Evolutionary conservation across 2,329 filamentous ascomycete genomes (phyloP), one percentile per base, ranked within the genome.

Genomic region (Hypoxylon sp.): DNA sequence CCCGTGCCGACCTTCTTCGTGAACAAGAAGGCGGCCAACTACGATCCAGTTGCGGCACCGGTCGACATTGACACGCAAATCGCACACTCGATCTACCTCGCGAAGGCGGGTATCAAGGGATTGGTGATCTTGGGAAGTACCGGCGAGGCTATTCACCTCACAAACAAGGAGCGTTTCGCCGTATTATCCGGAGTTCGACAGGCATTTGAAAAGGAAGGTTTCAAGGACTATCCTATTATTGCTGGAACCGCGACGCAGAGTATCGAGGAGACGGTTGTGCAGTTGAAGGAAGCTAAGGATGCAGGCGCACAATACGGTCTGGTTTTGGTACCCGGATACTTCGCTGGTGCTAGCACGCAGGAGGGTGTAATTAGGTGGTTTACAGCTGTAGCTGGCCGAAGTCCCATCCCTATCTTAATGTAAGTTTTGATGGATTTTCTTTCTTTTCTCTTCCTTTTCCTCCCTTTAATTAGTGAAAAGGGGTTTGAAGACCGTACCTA

Each of bases 1-100:
- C 80, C 80, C 16, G 79, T 85, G 32, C 83, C 83, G 20, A 87
- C 83, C 32, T 87, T 87, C 76, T 87, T 82, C 69, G 68, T 73
- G 19, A 30, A 66, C 44, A 64, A 62, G 59, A 55, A 64, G 27
- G 67, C 71, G 4, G 67, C 75, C 6, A 67, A 70, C 12, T 76
- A 75, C 49, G 70, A 73, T 20, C 61, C 72, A 2, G 68, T 77
- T 20, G 73, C 77, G 21, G 72, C 79, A 21, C 75, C 74, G n/a
- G 68, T 86, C 30, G 83, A 87, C 61, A 73, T 82, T 47, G 72
- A 76, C 27, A 79, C 82, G 0, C 83, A 87, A 67, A 71, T 76
- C 13, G 73, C 74, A 29, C 83, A 87, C 72, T 78, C 78, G 9
- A 65, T 87, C 2, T 81, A 83, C 59, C 80, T 87, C 15, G 82